A percentile compares a stretch with the other conserved stretches of the same genome.
Evolutionary conservation across 2,329 filamentous ascomycete species (phyloP).

Genomic region (Verticillium isaacii): DNA sequence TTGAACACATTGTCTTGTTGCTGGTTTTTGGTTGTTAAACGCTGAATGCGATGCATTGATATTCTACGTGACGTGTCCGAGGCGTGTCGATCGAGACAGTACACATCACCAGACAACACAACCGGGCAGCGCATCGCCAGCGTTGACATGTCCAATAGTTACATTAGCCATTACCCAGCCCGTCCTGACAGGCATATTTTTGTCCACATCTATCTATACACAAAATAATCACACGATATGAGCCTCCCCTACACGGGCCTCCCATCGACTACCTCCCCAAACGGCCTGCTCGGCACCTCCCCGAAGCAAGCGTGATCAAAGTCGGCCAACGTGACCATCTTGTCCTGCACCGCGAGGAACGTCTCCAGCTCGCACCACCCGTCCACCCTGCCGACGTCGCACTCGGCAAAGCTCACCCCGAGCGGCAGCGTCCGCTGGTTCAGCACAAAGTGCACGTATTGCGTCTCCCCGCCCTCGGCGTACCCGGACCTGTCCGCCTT

Average conservation of each 20-base stretch:
- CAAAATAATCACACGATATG: too few species aligned
- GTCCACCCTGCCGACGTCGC: slow-evolving; percentile 57
- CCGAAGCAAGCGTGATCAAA: slow-evolving; percentile 66
- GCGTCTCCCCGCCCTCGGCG: slow-evolving; percentile 48
- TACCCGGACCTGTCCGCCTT: slow-evolving; percentile 50
- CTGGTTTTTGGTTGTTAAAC: too few species aligned
- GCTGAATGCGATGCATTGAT: too few species aligned
- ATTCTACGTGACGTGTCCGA: too few species aligned
- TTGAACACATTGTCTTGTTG: too few species aligned
- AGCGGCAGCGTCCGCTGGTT: slow-evolving; percentile 71
- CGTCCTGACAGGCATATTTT: too few species aligned
- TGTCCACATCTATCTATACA: too few species aligned
- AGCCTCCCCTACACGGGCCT: slow-evolving; percentile 17
- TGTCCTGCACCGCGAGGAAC: slow-evolving; percentile 59
- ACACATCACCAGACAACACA: too few species aligned
- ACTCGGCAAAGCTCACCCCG: slow-evolving; percentile 60
- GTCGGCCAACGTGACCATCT: slow-evolving; percentile 51
- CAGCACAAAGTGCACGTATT: slow-evolving; percentile 69
- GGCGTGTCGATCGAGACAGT: too few species aligned
- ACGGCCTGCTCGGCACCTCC: slow-evolving; percentile 29
- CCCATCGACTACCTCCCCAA: slow-evolving; percentile 34
- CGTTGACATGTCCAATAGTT: too few species aligned
- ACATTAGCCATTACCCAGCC: too few species aligned
- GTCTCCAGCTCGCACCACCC: slow-evolving; percentile 73
- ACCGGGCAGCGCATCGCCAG: too few species aligned